Percentiles rank a stretch among this genome's conserved stretches.
Evolutionary conservation across 2,329 filamentous ascomycete genomes (phyloP).

Genomic region (Ophiostoma sp.): DNA sequence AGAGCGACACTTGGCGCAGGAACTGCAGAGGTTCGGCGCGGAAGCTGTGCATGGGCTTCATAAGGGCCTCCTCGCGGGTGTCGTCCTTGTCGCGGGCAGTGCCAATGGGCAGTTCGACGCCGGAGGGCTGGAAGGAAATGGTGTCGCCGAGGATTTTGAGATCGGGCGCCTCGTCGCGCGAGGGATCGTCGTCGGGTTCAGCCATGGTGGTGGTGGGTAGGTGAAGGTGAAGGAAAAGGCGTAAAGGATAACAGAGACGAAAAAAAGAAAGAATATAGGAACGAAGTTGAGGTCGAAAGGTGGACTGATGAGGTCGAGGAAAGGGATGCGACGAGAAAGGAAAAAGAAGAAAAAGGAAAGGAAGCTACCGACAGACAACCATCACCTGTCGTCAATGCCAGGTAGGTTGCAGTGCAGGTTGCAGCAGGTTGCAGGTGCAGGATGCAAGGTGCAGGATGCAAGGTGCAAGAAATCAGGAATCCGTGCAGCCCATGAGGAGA

Average conservation of each 20-base stretch:
- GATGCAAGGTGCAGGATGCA: neutral
- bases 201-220: neutral
- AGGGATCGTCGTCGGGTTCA: conserved; percentile 41
- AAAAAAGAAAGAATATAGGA: neutral
- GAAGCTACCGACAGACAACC: neutral
- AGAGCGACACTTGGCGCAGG: conserved; percentile 87
- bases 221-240: neutral
- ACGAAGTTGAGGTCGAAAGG: neutral
- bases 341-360: neutral
- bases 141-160: conserved; percentile 73
- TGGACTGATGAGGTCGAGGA: too few relatives aligned
- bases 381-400: neutral
- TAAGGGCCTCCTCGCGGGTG: conserved; percentile 67
- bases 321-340: too few relatives aligned
- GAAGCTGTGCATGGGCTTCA: conserved; percentile 85
- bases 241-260: too few relatives aligned
- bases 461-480: conserved; percentile 2
- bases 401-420: neutral
- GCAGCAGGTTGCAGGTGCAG: neutral
- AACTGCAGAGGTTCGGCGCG: conserved; percentile 72
- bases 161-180: conserved; percentile 65
- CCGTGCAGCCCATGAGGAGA: neutral
- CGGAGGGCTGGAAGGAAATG: conserved; percentile 72
- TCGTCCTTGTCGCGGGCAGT: conserved; percentile 46
- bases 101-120: conserved; percentile 50